Conservation (phyloP, 805 yeast genomes). For the Zygosaccharomyces bailii region DNA sequence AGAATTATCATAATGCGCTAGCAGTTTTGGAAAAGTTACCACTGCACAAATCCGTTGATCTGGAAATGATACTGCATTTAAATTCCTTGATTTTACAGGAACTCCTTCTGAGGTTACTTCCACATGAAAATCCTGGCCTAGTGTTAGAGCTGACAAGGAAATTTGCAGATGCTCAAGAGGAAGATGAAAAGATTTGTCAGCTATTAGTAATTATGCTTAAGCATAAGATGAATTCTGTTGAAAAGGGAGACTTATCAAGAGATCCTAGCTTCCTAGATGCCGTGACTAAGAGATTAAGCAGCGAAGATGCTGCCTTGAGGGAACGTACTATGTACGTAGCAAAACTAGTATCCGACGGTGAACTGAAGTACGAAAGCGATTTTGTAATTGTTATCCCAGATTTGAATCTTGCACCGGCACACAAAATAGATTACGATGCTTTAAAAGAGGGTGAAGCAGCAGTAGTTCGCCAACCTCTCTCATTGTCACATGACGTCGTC, state of each 20-base stretch:
- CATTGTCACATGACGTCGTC: background rate
- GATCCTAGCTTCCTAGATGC: slow-evolving; percentile 25
- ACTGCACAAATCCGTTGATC: slow-evolving; percentile 12
- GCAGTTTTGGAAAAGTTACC: slow-evolving; percentile 17
- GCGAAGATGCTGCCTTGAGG: slow-evolving; percentile 23
- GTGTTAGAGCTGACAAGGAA: slow-evolving; percentile 7
- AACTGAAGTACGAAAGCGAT: slow-evolving; percentile 30
- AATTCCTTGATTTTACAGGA: slow-evolving; percentile 20
- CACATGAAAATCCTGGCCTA: slow-evolving; percentile 8
- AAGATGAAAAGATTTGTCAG: slow-evolving; percentile 25
- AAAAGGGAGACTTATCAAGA: slow-evolving; percentile 16
- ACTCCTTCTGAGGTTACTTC: slow-evolving; percentile 17
- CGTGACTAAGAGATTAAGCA: slow-evolving; percentile 29
- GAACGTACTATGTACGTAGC: slow-evolving; percentile 38
- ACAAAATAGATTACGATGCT: slow-evolving; percentile 9
- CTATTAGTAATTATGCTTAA: slow-evolving; percentile 20
- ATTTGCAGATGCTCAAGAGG: slow-evolving; percentile 14
- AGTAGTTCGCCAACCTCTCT: background rate
- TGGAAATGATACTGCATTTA: slow-evolving; percentile 12
- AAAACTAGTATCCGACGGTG: slow-evolving; percentile 26
- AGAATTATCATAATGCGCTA: slow-evolving; percentile 13
- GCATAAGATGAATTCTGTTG: slow-evolving; percentile 8
- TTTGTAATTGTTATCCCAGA: slow-evolving; percentile 24
- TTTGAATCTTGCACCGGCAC: slow-evolving; percentile 6
- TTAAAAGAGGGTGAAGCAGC: slow-evolving; percentile 1